phyloP scores from a whole-genome alignment of 768 basidiomycete genomes.

The Xerocomus brunneocitrinus region DNA sequence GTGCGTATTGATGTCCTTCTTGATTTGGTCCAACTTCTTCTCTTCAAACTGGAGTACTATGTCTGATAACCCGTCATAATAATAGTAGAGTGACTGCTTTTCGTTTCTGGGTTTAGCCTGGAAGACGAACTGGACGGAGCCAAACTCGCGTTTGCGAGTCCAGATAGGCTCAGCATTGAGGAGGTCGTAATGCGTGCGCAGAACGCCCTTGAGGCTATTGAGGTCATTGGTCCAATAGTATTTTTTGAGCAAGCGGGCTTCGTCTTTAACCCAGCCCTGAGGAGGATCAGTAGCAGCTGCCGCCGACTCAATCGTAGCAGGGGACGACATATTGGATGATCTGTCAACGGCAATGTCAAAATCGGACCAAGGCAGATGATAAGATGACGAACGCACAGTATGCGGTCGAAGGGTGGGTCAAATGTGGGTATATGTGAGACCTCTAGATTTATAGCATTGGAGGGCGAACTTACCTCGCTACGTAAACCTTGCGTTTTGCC shows the following conservation, averaged over 20 bases:
- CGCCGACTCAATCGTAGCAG: not conserved
- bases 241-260: not conserved
- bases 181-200: not conserved
- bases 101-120: not conserved
- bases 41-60: not conserved
- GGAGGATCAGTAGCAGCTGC: not conserved
- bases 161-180: not conserved
- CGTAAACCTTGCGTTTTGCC: too few species aligned
- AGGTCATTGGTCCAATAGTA: not conserved
- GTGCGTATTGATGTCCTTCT: not conserved
- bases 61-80: not conserved
- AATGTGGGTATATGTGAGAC: not conserved
- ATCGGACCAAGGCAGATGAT: not conserved
- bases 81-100: not conserved
- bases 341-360: not conserved
- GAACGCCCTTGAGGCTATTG: not conserved
- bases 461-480: too few species aligned
- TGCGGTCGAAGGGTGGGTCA: not conserved
- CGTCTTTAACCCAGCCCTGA: not conserved
- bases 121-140: not conserved
- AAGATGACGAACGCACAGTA: not conserved
- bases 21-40: not conserved
- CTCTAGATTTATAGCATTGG: not conserved
- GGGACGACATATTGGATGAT: not conserved
- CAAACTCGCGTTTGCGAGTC: not conserved